Base-by-base conservation (phyloP, 345 rosid genomes). In the Mallotus nudiflorus region DNA sequence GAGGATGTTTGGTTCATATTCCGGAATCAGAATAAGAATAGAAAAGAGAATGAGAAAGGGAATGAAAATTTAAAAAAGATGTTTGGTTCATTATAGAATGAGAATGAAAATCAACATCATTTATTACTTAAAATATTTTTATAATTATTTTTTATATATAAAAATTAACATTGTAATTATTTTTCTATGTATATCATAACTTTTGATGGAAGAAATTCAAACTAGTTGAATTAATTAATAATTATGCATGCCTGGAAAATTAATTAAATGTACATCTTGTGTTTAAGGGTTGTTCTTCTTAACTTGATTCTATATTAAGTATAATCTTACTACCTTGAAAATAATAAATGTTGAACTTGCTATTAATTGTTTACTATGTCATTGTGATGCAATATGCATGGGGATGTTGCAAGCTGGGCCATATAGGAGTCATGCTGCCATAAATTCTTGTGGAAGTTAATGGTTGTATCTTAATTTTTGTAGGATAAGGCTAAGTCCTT, bases 401-500 rank as follows among this genome's bases (percentile, higher is more conserved):
- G 16, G 9, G 40, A 25, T 45, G 18, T 45, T 56, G 46, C 42
- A 72, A 59, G 35, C 28, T 35, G 49, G n/a, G 28, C 33, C 18
- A 13, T 31, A 29, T n/a, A 56, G 57, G 20, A n/a, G 39, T 45
- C 27, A 33, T 7, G 14, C 37, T 20, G 5, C 7, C 10, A 16
- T 29, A 5, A 27, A 14, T 46, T 22, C 57, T 52, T 44, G 18
- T 45, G 52, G n/a, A 63, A 46, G 16, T 28, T 50, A 75, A 39
- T 16, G 51, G 14, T 51, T 31, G 15, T 24, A 12, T 9, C 66
- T 60, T 66, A 3, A 27, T 39, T 63, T 57, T 68, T 78, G 72
- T 83, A 89, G 96, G 92, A 86, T 72, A 87, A 80, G 73, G 89
- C 89, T 37, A 80, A 46, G 73, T 13, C 85, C 73, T 62, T 89